A percentile compares a stretch with the other conserved stretches of the same genome.
Conservation (phyloP, 257 asterid genomes). For the Eucommia ulmoides region DNA sequence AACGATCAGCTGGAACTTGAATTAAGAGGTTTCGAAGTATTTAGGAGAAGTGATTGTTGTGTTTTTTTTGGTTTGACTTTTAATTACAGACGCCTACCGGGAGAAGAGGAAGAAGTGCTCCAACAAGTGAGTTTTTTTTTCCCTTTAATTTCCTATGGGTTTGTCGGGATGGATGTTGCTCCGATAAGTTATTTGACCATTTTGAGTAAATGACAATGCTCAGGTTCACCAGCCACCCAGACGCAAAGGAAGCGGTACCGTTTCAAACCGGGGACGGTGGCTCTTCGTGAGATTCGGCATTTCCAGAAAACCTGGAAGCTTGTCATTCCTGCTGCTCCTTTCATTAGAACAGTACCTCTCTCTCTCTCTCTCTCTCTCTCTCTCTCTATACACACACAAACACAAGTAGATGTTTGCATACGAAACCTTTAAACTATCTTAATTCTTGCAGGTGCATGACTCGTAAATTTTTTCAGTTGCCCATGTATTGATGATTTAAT, state of each 20-base stretch:
- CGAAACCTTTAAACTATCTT: no score
- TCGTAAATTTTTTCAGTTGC: no score
- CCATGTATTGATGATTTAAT: no score
- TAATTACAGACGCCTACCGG: conserved; percentile 21
- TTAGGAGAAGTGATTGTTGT: no score
- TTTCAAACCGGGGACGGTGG: conserved; percentile 57
- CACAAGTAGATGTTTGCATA: no score
- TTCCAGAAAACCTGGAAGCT: conserved; percentile 55
- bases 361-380: background rate
- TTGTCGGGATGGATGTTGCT: conserved; percentile 2
- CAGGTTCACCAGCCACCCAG: conserved; percentile 13
- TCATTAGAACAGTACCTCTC: conserved; percentile 55
- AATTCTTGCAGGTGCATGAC: no score
- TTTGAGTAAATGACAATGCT: conserved; percentile 3
- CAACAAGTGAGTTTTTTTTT: conserved; percentile 21
- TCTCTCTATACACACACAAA: background rate
- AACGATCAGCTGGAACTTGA: no score
- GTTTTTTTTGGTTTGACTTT: conserved; percentile 7
- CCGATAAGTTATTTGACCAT: background rate
- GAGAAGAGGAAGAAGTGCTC: conserved; percentile 19
- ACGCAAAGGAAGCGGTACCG: conserved; percentile 26
- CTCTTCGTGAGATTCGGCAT: conserved; percentile 75
- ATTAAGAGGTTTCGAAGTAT: no score
- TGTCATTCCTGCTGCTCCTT: conserved; percentile 82
- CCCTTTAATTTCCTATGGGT: background rate